phyloP scores from a whole-genome alignment of 306 rosid species.

The Luffa aegyptiaca region DNA sequence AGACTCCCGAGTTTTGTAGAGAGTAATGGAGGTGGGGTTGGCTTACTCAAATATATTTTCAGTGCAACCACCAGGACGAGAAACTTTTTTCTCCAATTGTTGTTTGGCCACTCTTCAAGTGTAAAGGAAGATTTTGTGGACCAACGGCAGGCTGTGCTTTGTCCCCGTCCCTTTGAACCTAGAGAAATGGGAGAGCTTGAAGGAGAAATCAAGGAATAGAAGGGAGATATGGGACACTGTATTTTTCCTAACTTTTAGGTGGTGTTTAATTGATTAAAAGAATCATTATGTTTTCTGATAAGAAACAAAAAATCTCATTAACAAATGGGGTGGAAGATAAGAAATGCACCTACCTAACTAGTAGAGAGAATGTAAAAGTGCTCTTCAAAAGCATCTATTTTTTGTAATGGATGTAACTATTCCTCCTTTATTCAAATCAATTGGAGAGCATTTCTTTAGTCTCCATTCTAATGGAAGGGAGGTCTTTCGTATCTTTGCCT shows the following conservation, averaged over 20 bases:
- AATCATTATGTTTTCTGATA: background rate
- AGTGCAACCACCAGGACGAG: background rate
- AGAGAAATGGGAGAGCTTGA: background rate
- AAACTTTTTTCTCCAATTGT: background rate
- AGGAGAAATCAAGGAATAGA: background rate
- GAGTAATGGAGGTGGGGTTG: background rate
- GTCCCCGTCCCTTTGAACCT: background rate
- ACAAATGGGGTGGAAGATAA: background rate
- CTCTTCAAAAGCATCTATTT: background rate
- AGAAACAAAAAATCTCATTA: background rate
- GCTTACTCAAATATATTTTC: background rate
- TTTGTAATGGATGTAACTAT: background rate
- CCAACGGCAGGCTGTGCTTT: background rate
- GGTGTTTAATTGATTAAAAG: background rate
- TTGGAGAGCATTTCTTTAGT: background rate
- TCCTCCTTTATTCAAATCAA: background rate
- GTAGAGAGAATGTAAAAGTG: background rate
- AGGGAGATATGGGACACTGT: background rate
- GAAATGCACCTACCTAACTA: background rate
- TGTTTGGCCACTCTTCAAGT: background rate
- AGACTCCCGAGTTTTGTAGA: background rate
- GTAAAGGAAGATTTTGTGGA: background rate
- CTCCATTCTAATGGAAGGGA: background rate
- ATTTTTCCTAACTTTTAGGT: background rate
- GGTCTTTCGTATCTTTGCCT: background rate